A percentile compares a stretch with the other conserved stretches of the same genome.
phyloP scores from a whole-genome alignment of 2,329 filamentous ascomycete genomes.

The Elsinoe fawcettii region DNA sequence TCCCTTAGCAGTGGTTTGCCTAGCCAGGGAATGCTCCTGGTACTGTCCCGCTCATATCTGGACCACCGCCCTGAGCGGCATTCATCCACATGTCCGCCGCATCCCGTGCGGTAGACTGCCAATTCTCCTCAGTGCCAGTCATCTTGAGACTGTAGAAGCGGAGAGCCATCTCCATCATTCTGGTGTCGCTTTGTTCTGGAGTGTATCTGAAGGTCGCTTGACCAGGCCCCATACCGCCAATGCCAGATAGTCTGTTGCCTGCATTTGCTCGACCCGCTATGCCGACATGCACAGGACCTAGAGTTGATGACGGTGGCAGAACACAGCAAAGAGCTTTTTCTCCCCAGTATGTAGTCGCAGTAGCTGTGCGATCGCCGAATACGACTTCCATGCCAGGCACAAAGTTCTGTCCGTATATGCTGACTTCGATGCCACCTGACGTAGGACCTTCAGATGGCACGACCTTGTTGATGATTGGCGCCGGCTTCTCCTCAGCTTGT shows the following conservation, averaged over 20 bases:
- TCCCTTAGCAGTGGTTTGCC: not conserved
- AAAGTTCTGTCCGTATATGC: conserved; percentile 73
- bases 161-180: conserved; percentile 51
- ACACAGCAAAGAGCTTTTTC: conserved; percentile 72
- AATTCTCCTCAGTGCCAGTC: conserved; percentile 26
- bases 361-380: conserved; percentile 64
- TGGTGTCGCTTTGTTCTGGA: conserved; percentile 60
- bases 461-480: conserved; percentile 68
- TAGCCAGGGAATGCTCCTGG: conserved; percentile 11
- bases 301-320: conserved; percentile 57
- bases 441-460: conserved; percentile 77
- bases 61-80: not conserved
- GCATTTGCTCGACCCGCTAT: conserved; percentile 35
- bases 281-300: conserved; percentile 63
- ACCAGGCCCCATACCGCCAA: conserved; percentile 20
- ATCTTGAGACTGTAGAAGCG: conserved; percentile 30
- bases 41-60: not conserved
- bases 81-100: conserved; percentile 19
- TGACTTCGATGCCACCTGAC: conserved; percentile 79
- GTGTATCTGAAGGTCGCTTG: conserved; percentile 56
- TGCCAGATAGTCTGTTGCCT: conserved; percentile 9
- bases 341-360: conserved; percentile 74
- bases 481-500: conserved; percentile 22
- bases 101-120: conserved; percentile 26
- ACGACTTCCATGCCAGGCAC: conserved; percentile 73